Conservation (phyloP, 352 stramenopile species). For the Phytopythium delawarense region DNA sequence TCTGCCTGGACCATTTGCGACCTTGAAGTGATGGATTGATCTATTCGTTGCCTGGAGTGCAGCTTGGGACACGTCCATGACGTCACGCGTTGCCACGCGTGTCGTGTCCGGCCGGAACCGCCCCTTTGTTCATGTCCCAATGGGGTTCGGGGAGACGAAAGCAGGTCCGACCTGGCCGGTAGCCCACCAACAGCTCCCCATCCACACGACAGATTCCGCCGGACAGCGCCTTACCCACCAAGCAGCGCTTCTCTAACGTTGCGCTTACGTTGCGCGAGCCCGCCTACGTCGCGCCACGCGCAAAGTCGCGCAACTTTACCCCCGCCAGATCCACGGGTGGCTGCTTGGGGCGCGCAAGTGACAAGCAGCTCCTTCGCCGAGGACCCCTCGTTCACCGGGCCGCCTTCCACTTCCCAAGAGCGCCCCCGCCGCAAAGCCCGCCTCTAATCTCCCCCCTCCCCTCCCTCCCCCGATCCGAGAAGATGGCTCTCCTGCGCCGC, state of each 20-base stretch:
- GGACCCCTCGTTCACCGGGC: background rate
- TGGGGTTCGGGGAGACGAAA: background rate
- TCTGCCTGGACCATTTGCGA: too few species aligned
- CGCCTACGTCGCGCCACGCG: background rate
- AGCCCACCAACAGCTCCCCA: background rate
- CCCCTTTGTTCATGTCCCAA: constrained; percentile 1
- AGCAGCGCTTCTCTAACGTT: background rate
- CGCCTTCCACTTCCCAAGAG: constrained; percentile 3
- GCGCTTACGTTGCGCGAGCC: background rate
- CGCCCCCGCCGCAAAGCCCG: constrained; percentile 10
- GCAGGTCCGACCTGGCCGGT: background rate
- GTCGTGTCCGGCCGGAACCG: background rate
- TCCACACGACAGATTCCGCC: background rate
- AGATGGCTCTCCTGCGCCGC: constrained; percentile 47
- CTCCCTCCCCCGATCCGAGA: constrained; percentile 8
- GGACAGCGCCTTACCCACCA: constrained; percentile 1
- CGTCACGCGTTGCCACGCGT: constrained; percentile 14
- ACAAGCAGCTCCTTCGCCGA: constrained; percentile 1
- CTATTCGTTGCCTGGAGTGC: background rate
- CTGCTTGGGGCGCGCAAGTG: constrained; percentile 7
- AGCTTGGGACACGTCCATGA: constrained; percentile 13
- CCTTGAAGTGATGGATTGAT: background rate
- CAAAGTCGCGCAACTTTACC: constrained; percentile 1
- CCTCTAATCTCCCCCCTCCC: constrained; percentile 3
- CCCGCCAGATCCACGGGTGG: constrained; percentile 3